A percentile compares a stretch with the other conserved stretches of the same genome.
Evolutionary conservation across 768 basidiomycete species (phyloP).

Genomic region (Cyclocybe cylindracea): DNA sequence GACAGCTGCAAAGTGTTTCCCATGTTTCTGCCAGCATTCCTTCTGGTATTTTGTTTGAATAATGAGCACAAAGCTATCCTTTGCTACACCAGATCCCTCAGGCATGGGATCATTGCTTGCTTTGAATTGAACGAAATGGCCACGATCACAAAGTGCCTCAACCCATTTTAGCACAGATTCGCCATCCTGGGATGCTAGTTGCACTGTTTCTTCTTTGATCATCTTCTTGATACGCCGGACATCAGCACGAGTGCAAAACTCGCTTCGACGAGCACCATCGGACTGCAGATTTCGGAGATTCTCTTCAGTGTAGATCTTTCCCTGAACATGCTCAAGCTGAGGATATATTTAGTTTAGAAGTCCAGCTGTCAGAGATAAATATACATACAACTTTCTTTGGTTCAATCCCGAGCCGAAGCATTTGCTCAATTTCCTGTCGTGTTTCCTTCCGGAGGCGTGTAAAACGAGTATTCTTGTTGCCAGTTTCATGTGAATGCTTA

Average conservation of each 20-base stretch:
- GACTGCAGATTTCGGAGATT: background rate
- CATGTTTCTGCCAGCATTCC: background rate
- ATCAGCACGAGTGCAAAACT: slow-evolving; percentile 6
- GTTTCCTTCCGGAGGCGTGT: background rate
- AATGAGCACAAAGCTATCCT: slow-evolving; percentile 6
- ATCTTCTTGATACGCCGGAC: slow-evolving; percentile 7
- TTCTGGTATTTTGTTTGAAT: slow-evolving; percentile 11
- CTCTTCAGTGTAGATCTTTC: no score
- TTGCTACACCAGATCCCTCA: background rate
- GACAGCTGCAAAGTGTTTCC: background rate
- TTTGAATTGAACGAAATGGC: slow-evolving; percentile 7
- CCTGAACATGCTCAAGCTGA: no score
- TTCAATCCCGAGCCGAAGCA: slow-evolving; percentile 1
- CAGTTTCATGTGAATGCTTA: background rate
- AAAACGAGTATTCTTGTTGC: background rate
- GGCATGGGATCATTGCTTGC: background rate
- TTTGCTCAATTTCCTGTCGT: background rate
- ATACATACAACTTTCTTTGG: background rate
- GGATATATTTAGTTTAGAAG: no score
- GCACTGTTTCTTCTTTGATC: slow-evolving; percentile 8
- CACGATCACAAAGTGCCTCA: background rate
- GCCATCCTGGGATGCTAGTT: slow-evolving; percentile 6
- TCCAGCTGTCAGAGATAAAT: no score
- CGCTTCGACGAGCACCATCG: background rate
- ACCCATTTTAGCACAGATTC: slow-evolving; percentile 8